Percentiles rank a stretch among this genome's conserved stretches.
Conservation (phyloP, 371 early-diverging fungal species). For the Syncephalis fuscata region DNA sequence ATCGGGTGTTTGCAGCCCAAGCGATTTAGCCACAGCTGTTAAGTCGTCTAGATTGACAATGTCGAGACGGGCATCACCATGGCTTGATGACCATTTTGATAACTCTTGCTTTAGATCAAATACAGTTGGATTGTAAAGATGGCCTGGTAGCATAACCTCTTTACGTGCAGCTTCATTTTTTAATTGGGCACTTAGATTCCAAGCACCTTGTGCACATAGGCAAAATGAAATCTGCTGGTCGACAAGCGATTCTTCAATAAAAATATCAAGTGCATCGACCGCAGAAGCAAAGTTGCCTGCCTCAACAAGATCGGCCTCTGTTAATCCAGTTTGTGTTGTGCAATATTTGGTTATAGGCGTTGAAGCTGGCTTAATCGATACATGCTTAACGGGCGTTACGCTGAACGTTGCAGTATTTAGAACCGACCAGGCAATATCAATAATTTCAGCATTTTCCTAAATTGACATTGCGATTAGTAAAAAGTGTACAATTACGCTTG, state of each 20-base stretch:
- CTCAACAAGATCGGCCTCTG: constrained; percentile 25
- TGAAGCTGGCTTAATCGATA: constrained; percentile 31
- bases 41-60: neutral
- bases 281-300: constrained; percentile 42
- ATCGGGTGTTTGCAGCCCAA: neutral
- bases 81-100: constrained; percentile 43
- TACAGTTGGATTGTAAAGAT: constrained; percentile 36
- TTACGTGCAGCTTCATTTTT: constrained; percentile 56
- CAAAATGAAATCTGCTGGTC: constrained; percentile 39
- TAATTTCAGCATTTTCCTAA: constrained; percentile 32
- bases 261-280: constrained; percentile 30
- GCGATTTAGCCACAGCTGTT: neutral
- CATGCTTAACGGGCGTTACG: constrained; percentile 9
- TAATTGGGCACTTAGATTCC: constrained; percentile 54
- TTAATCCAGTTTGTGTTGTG: constrained; percentile 45
- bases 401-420: constrained; percentile 8
- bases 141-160: constrained; percentile 33
- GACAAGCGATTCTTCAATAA: constrained; percentile 33
- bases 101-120: constrained; percentile 62
- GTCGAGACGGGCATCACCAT: constrained; percentile 24
- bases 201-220: constrained; percentile 60
- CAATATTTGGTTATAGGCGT: constrained; percentile 47
- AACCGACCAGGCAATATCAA: constrained; percentile 31
- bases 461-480: neutral
- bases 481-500: too few species aligned